Evolutionary conservation across 2,329 filamentous ascomycete genomes (phyloP).

Genomic region (Capronia epimyces): DNA sequence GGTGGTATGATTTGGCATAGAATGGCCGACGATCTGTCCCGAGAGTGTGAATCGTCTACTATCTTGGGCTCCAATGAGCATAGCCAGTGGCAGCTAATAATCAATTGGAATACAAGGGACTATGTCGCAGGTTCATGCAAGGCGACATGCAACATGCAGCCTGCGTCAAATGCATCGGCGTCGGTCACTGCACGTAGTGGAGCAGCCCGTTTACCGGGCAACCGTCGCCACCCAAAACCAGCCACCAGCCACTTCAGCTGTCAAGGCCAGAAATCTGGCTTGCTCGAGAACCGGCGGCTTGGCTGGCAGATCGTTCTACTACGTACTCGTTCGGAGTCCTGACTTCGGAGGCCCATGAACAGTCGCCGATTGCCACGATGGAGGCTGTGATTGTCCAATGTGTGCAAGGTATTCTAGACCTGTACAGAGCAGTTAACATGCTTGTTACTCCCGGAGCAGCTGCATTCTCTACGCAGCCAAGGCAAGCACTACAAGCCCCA

Average conservation of each 20-base stretch:
- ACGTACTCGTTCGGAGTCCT: too few relatives aligned
- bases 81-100: neutral
- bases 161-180: conserved; percentile 10
- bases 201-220: neutral
- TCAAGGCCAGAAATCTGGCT: neutral
- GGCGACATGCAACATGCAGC: conserved; percentile 2
- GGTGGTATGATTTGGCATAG: neutral
- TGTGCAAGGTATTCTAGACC: too few relatives aligned
- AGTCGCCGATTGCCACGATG: neutral
- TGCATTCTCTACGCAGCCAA: neutral
- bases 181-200: neutral
- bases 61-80: neutral
- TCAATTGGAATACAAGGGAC: neutral
- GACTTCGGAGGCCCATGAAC: too few relatives aligned
- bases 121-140: conserved; percentile 10
- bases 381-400: too few relatives aligned
- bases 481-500: too few relatives aligned
- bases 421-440: too few relatives aligned
- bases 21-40: neutral
- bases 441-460: too few relatives aligned
- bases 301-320: neutral
- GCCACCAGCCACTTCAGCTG: neutral
- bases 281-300: neutral
- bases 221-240: neutral
- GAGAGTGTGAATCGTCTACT: too few relatives aligned